These are phyloP conservation scores for Tinospora cordifolia DNA, from an alignment of 164 flowering plant genomes.

Conservation along the genomic window DNA sequence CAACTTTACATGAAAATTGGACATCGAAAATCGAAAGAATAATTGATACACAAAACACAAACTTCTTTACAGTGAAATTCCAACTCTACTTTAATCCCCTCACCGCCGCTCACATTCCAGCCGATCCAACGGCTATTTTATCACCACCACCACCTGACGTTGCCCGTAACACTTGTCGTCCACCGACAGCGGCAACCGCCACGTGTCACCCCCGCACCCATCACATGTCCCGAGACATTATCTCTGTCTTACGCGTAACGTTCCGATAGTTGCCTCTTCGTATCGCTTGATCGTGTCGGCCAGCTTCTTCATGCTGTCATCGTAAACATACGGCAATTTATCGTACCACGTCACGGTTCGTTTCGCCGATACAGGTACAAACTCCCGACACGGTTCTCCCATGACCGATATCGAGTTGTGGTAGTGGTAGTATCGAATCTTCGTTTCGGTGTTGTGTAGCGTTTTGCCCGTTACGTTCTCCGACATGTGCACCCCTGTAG, in stretches of 20 bases:
- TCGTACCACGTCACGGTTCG: conserved; percentile 34
- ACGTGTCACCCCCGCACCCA: background rate
- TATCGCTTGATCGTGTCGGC: conserved; percentile 41
- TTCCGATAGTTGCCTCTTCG: conserved; percentile 36
- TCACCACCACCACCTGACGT: background rate
- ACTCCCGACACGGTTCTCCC: conserved; percentile 51
- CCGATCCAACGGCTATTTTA: background rate
- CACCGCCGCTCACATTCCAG: too few relatives aligned
- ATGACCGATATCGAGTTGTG: conserved; percentile 49
- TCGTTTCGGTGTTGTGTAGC: conserved; percentile 38
- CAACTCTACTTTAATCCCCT: background rate
- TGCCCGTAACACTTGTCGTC: background rate
- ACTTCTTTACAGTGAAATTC: conserved; percentile 1
- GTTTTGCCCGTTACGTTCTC: conserved; percentile 43
- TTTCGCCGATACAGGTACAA: conserved; percentile 36
- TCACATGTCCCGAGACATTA: background rate
- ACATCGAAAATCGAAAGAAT: background rate
- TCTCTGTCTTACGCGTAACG: background rate
- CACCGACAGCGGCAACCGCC: background rate
- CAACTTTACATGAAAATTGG: conserved; percentile 1
- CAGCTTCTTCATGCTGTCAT: conserved; percentile 50
- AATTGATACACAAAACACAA: conserved; percentile 1
- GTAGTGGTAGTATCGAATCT: conserved; percentile 59
- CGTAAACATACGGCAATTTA: conserved; percentile 49
- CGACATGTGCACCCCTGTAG: conserved; percentile 52